Base-by-base conservation (phyloP, 1,139 yeast species). In the Blastobotrys indianensis region DNA sequence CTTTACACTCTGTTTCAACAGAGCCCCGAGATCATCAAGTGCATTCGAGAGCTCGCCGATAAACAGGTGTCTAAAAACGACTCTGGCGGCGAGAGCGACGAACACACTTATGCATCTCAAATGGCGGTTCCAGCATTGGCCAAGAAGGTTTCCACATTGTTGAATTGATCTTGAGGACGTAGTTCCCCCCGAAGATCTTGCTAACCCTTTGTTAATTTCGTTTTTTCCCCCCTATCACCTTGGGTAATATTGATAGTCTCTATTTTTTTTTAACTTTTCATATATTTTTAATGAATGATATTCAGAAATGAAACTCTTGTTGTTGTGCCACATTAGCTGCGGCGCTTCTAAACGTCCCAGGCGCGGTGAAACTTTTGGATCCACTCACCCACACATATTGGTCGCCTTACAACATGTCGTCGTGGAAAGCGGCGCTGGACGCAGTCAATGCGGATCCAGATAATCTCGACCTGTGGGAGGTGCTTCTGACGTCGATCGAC, bases 381-480 rank as follows among this genome's bases (percentile, higher is more conserved):
- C 37, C 15, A 11, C 29, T 12, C 32, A 16, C 30, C 20, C 32
- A 40, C 37, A 32, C 12, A 39, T 10, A 17, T 12, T 20, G n/a
- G n/a, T n/a, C n/a, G n/a, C n/a, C n/a, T n/a, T n/a, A n/a, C n/a
- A 28, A 10, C 20, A 41, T 28, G 44, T 33, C 10, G 13, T 4
- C 15, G 11, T 41, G 44, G 44, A 35, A 35, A 23, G 28, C 38
- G 32, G 59, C 60, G 13, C 42, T 37, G 17, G 56, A 52, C 11
- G 51, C 54, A 3, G 57, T 54, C 20, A 48, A 49, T 20, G 39
- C 48, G 1, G 57, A 58, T 38, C 42, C 80, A 0, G 74, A 75
- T 41, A 67, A 68, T 51, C 64, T 78, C 20, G 55, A 59, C 9
- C 60, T 64, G 32, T 80, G 85, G 84, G 73, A 75, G 54, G 52